Evolutionary conservation across 1,139 yeast species (phyloP).

Genomic region (Candida freyschussii): DNA sequence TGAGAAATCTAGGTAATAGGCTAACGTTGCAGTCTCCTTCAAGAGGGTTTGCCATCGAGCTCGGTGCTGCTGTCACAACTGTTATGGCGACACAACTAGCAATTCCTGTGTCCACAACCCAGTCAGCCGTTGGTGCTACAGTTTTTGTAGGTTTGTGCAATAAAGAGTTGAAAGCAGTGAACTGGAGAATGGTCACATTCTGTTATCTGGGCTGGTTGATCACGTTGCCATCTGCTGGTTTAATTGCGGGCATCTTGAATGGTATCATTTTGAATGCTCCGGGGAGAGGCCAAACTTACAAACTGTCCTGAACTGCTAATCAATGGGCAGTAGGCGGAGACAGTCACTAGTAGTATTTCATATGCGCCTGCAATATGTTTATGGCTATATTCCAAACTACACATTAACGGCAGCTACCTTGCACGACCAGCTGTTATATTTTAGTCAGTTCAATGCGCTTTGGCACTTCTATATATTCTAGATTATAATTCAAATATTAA

Average conservation of each 20-base stretch:
- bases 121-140: conserved; percentile 77
- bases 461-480: too few species aligned
- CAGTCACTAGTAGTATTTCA: too few species aligned
- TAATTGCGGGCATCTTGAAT: conserved; percentile 62
- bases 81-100: conserved; percentile 71
- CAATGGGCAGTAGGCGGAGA: too few species aligned
- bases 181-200: conserved; percentile 77
- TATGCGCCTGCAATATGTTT: too few species aligned
- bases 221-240: conserved; percentile 71
- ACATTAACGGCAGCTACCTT: too few species aligned
- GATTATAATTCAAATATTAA: too few species aligned
- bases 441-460: too few species aligned
- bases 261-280: conserved; percentile 70
- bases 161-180: conserved; percentile 56
- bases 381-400: too few species aligned
- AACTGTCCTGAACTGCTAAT: too few species aligned
- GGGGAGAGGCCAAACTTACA: conserved; percentile 19
- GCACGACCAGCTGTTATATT: too few species aligned
- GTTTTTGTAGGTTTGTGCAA: conserved; percentile 74
- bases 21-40: conserved; percentile 75
- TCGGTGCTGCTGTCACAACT: conserved; percentile 75
- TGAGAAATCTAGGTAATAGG: conserved; percentile 70
- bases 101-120: conserved; percentile 75
- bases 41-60: conserved; percentile 74
- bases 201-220: conserved; percentile 70